A percentile compares a stretch with the other conserved stretches of the same genome.
Conservation (phyloP, 371 early-diverging fungal genomes). For the Mucor mucedo region DNA sequence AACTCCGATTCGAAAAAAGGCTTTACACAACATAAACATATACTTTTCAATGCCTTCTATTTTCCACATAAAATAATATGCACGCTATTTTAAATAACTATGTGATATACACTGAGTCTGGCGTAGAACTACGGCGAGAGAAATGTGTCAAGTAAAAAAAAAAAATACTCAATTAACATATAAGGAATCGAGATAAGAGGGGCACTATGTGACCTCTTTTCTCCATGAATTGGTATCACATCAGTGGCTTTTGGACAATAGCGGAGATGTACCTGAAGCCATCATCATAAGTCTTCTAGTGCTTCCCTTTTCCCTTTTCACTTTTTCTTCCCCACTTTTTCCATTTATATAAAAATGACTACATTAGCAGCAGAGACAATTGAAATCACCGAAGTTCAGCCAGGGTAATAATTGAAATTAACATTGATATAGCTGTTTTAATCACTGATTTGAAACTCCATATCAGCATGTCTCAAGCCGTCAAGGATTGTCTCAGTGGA, state of each 20-base stretch:
- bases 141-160: too few species aligned
- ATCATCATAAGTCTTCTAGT: not conserved
- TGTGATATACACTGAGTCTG: too few species aligned
- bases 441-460: slow-evolving; percentile 8
- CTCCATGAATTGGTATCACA: not conserved
- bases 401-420: slow-evolving; percentile 24
- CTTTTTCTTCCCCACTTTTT: slow-evolving; percentile 12
- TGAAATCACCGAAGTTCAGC: slow-evolving; percentile 23
- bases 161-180: too few species aligned
- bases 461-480: slow-evolving; percentile 53
- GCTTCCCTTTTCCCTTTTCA: slow-evolving; percentile 12
- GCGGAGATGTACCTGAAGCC: slow-evolving; percentile 8
- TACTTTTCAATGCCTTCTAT: too few species aligned
- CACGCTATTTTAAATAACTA: too few species aligned
- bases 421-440: not conserved
- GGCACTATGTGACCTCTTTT: too few species aligned
- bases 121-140: too few species aligned
- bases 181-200: too few species aligned
- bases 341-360: slow-evolving; percentile 9
- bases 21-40: too few species aligned
- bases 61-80: too few species aligned
- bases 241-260: not conserved
- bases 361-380: slow-evolving; percentile 21
- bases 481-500: slow-evolving; percentile 79
- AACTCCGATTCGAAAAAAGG: not conserved